phyloP scores from a whole-genome alignment of 148 eudicot species.

The Nepenthes mirabilis region DNA sequence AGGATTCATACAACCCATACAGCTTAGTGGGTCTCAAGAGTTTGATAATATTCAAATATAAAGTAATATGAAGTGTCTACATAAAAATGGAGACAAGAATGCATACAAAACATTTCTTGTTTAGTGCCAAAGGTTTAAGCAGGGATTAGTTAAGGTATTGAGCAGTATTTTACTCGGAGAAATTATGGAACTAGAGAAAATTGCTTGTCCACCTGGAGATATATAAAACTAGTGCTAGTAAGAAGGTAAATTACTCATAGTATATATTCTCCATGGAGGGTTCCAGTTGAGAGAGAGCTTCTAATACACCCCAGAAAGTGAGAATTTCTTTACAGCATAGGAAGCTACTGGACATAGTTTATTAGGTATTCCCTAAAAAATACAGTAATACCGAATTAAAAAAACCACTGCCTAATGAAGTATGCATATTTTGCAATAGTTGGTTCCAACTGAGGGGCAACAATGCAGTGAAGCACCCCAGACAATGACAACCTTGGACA shows the following conservation, averaged over 20 bases:
- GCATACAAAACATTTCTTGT: no score
- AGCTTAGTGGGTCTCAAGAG: no score
- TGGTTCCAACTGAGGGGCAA: slow-evolving; percentile 4
- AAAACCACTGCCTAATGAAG: background rate
- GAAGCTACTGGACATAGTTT: background rate
- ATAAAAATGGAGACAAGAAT: no score
- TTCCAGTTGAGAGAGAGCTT: background rate
- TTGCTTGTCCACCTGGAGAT: background rate
- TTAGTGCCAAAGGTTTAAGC: no score
- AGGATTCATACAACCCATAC: no score
- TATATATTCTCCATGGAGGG: background rate
- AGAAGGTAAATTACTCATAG: background rate
- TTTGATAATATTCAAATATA: no score
- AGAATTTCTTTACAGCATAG: background rate
- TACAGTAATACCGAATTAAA: background rate
- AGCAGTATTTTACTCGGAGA: no score
- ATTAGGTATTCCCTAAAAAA: background rate
- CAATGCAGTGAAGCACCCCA: slow-evolving; percentile 18
- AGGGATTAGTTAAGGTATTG: background rate
- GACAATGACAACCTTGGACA: slow-evolving; percentile 12
- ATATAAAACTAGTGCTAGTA: background rate
- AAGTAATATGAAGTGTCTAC: no score
- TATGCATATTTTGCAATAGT: background rate
- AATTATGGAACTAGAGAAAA: background rate
- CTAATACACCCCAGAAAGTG: slow-evolving; percentile 4